These are phyloP conservation scores for Sicyos edulis DNA, from an alignment of 306 rosid species.

Conservation along the genomic window DNA sequence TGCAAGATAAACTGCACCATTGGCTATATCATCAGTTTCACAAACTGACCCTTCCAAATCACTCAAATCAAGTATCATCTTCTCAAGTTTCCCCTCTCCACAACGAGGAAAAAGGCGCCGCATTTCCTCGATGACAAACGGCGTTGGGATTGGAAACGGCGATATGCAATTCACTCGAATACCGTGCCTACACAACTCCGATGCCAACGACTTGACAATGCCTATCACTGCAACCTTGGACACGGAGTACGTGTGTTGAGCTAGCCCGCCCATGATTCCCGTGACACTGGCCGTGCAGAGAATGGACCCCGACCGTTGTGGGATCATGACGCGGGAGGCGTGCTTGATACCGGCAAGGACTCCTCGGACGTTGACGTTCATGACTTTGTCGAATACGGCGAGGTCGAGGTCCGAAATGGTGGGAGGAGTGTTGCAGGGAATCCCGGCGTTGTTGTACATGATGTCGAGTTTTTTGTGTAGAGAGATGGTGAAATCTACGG, in stretches of 20 bases:
- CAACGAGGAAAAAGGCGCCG: slow-evolving; percentile 34
- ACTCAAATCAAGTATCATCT: slow-evolving; percentile 43
- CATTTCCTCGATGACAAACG: slow-evolving; percentile 49
- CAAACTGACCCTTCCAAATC: slow-evolving; percentile 54
- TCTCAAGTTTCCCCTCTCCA: slow-evolving; percentile 31
- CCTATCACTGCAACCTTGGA: slow-evolving; percentile 70
- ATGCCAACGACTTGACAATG: slow-evolving; percentile 57
- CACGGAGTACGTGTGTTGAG: slow-evolving; percentile 63
- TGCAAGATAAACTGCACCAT: slow-evolving; percentile 76
- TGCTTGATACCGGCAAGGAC: slow-evolving; percentile 72
- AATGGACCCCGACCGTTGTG: slow-evolving; percentile 51
- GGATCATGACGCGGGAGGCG: slow-evolving; percentile 81
- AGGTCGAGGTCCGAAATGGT: slow-evolving; percentile 64
- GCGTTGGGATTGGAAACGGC: slow-evolving; percentile 69
- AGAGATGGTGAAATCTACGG: slow-evolving; percentile 63
- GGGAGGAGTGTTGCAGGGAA: slow-evolving; percentile 61
- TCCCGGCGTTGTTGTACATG: slow-evolving; percentile 81
- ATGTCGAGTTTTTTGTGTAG: slow-evolving; percentile 60
- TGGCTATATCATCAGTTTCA: slow-evolving; percentile 68
- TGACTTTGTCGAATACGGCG: slow-evolving; percentile 45
- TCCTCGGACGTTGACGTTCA: slow-evolving; percentile 68
- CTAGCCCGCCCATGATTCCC: slow-evolving; percentile 64
- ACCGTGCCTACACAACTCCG: slow-evolving; percentile 61
- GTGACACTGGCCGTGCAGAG: slow-evolving; percentile 81
- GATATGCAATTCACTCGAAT: slow-evolving; percentile 69